These are phyloP conservation scores for Biancaea sappan DNA, from an alignment of 306 rosid species.

Conservation along the genomic window DNA sequence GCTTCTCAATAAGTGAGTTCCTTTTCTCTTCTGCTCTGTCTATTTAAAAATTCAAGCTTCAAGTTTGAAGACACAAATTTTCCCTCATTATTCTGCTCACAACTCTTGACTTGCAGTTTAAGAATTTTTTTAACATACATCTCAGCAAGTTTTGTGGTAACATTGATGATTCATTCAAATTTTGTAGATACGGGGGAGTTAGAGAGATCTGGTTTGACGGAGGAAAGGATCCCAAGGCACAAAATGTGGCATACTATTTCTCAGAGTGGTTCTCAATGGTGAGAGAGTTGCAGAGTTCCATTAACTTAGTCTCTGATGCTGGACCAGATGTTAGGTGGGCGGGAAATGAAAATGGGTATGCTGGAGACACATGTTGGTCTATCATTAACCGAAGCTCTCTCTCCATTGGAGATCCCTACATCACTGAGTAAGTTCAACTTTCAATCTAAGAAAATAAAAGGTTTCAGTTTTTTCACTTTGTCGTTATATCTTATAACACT, in stretches of 20 bases:
- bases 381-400: slow-evolving; percentile 68
- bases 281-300: slow-evolving; percentile 77
- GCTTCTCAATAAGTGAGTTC: slow-evolving; percentile 58
- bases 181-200: slow-evolving; percentile 61
- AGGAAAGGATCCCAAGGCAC: slow-evolving; percentile 66
- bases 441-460: not conserved
- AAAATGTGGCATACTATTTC: slow-evolving; percentile 78
- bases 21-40: not conserved
- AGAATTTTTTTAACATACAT: too few relatives aligned
- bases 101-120: too few relatives aligned
- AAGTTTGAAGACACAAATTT: too few relatives aligned
- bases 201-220: slow-evolving; percentile 96
- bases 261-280: slow-evolving; percentile 85
- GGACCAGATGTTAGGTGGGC: slow-evolving; percentile 94
- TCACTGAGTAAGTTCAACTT: slow-evolving; percentile 50
- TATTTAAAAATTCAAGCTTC: too few relatives aligned
- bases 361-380: slow-evolving; percentile 82
- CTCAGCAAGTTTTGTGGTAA: too few relatives aligned
- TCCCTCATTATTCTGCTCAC: not conserved
- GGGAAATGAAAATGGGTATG: slow-evolving; percentile 67
- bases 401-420: slow-evolving; percentile 63
- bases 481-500: too few relatives aligned
- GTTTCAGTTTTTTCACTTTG: not conserved
- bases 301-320: slow-evolving; percentile 88
- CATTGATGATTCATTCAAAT: not conserved